These are phyloP conservation scores for Cutaneotrichosporon mucoides DNA, from an alignment of 1,284 basidiomycete species.

Conservation along the genomic window DNA sequence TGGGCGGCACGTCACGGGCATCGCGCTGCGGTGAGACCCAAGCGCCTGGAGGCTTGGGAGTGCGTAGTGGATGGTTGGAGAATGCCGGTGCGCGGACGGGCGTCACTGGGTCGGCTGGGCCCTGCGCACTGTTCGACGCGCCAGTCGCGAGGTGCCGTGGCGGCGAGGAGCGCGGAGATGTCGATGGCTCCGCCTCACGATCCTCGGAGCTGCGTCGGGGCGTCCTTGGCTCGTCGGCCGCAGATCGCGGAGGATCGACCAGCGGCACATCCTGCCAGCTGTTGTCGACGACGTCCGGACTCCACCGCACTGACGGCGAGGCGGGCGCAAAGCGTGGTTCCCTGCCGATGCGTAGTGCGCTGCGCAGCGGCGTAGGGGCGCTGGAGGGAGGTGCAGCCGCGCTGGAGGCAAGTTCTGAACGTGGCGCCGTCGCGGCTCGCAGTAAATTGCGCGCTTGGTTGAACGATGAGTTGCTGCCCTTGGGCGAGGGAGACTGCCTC, in stretches of 20 bases:
- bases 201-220: no score
- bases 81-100: background rate
- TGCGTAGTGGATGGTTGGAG: background rate
- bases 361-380: constrained; percentile 3
- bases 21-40: background rate
- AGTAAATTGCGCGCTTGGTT: background rate
- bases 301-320: constrained; percentile 2
- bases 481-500: background rate
- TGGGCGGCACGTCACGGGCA: background rate
- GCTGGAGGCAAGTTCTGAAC: background rate
- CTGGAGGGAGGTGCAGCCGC: background rate
- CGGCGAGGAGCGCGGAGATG: constrained; percentile 1
- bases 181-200: background rate
- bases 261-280: no score
- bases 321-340: background rate
- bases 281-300: constrained; percentile 5
- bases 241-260: no score
- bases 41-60: constrained; percentile 6
- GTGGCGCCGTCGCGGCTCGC: background rate
- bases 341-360: background rate
- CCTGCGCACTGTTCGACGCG: background rate
- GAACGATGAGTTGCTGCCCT: background rate
- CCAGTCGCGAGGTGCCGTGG: background rate
- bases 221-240: no score
- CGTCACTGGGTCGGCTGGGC: background rate